Percentiles rank a stretch among this genome's conserved stretches.
These are phyloP conservation scores for Crotalaria pallida DNA, from an alignment of 306 rosid species.

Conservation along the genomic window DNA sequence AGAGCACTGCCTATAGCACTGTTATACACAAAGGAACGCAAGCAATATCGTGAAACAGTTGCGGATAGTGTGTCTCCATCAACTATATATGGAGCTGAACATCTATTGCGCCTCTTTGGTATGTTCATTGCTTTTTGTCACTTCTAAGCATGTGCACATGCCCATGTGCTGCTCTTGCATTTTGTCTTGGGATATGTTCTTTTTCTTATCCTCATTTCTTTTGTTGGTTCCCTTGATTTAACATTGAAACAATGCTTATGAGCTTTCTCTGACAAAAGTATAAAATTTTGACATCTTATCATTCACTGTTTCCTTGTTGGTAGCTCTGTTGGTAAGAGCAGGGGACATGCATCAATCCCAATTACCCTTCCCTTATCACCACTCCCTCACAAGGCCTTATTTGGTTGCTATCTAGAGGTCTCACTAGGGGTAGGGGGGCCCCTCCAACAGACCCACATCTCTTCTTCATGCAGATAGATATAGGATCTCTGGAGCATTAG, in stretches of 20 bases:
- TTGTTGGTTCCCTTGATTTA: neutral
- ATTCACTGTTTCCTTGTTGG: neutral
- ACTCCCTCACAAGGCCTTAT: too few species aligned
- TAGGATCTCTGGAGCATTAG: too few species aligned
- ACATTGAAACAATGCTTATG: neutral
- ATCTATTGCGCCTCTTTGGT: constrained; percentile 94
- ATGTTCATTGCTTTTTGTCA: constrained; percentile 27
- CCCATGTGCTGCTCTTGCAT: neutral
- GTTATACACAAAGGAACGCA: constrained; percentile 86
- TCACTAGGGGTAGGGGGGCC: too few species aligned
- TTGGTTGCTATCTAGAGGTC: too few species aligned
- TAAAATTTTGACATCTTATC: neutral
- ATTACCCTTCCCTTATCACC: too few species aligned
- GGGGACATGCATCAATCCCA: too few species aligned
- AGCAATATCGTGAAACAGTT: constrained; percentile 61
- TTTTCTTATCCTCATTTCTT: neutral
- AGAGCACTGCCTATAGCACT: constrained; percentile 87
- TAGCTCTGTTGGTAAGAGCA: too few species aligned
- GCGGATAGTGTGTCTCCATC: constrained; percentile 68
- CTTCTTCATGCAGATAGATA: too few species aligned
- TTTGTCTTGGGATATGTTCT: neutral
- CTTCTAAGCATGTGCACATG: neutral
- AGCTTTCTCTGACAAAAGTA: constrained; percentile 8
- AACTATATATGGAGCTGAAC: constrained; percentile 89
- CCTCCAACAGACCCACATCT: too few species aligned